These are phyloP conservation scores for Populus hybrid DNA, from an alignment of 441 rosid genomes.

Conservation along the genomic window DNA sequence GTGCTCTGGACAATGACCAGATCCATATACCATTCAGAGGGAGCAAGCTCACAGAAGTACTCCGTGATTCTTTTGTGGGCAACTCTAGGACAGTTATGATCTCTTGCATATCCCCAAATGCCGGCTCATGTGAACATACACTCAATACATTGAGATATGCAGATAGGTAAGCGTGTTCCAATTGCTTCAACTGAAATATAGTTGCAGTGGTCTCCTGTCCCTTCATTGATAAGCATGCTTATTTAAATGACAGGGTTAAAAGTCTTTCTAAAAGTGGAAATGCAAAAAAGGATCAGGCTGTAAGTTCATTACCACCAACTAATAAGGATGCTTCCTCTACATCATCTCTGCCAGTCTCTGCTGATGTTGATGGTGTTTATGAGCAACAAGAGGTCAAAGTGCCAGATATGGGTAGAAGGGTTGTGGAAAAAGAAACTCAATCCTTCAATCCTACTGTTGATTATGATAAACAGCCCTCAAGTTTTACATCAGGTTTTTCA, in stretches of 20 bases:
- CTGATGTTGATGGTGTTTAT: conserved; percentile 48
- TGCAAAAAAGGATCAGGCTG: conserved; percentile 67
- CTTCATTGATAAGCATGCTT: conserved; percentile 12
- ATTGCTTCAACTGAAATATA: conserved; percentile 14
- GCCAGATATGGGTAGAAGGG: conserved; percentile 52
- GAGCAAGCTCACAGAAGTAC: conserved; percentile 97
- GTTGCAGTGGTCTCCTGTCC: conserved; percentile 4
- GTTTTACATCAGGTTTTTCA: conserved; percentile 39
- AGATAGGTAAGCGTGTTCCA: conserved; percentile 60
- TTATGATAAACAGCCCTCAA: conserved; percentile 43
- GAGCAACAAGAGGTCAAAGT: conserved; percentile 58
- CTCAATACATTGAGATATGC: conserved; percentile 98
- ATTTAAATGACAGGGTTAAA: conserved; percentile 69
- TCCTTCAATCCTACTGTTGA: conserved; percentile 41
- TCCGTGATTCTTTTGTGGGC: conserved; percentile 96
- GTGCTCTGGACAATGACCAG: no score
- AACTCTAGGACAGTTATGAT: conserved; percentile 98
- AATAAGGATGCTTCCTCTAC: conserved; percentile 54
- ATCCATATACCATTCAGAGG: conserved; percentile 14
- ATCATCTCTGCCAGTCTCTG: conserved; percentile 40
- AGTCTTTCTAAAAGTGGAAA: conserved; percentile 94
- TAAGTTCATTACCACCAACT: conserved; percentile 40
- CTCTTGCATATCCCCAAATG: conserved; percentile 97
- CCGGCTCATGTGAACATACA: conserved; percentile 97
- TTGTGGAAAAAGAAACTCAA: conserved; percentile 53